phyloP scores from a whole-genome alignment of 257 asterid genomes.

The Penstemon davidsonii region DNA sequence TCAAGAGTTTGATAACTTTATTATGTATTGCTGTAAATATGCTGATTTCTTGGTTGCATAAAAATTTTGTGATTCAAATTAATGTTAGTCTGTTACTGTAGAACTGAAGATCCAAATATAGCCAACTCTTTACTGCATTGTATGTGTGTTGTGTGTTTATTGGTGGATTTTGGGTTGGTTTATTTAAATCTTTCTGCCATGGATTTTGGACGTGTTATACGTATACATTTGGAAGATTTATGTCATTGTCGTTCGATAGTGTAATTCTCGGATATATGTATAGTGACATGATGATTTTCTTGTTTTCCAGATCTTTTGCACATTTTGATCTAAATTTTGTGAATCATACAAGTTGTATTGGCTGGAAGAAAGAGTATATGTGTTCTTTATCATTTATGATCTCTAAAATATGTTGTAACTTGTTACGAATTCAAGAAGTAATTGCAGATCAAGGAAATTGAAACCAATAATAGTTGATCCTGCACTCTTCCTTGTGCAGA shows the following conservation, averaged over 20 bases:
- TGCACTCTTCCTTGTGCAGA: constrained; percentile 62
- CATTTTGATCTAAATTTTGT: constrained; percentile 87
- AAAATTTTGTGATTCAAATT: background rate
- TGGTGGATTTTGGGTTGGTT: background rate
- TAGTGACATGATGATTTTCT: constrained; percentile 28
- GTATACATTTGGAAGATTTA: background rate
- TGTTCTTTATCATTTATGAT: constrained; percentile 27
- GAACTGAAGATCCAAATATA: no score
- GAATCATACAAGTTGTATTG: constrained; percentile 88
- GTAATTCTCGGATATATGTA: background rate
- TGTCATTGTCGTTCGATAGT: background rate
- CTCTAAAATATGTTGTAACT: background rate
- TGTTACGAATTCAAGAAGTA: background rate
- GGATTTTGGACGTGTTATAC: background rate
- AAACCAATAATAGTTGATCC: constrained; percentile 93
- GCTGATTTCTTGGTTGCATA: background rate
- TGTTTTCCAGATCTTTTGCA: constrained; percentile 85
- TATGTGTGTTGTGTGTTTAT: background rate
- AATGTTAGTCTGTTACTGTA: no score
- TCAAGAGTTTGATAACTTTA: background rate
- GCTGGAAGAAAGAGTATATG: constrained; percentile 80
- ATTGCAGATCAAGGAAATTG: constrained; percentile 63
- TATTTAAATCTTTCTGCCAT: background rate
- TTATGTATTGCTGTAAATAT: background rate
- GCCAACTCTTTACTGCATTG: no score